Evolutionary conservation across 2,329 filamentous ascomycete species (phyloP).

Genomic region (Fusarium austroafricanum): DNA sequence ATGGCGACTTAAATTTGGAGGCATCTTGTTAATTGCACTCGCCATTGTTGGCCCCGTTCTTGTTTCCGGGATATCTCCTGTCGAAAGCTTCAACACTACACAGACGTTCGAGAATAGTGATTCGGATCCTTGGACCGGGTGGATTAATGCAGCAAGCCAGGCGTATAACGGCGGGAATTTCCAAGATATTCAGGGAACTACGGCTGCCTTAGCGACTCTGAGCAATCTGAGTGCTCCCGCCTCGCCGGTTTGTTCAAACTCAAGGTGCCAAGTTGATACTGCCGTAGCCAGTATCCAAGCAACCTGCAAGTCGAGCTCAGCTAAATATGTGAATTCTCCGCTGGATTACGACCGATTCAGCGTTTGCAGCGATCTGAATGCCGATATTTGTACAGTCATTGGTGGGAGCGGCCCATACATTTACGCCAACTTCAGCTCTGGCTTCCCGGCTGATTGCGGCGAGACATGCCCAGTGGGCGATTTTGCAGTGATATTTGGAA

Average conservation of each 20-base stretch:
- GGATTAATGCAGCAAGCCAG: constrained; percentile 1
- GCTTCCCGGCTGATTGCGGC: constrained; percentile 3
- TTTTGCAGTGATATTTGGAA: constrained; percentile 22
- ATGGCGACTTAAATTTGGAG: constrained; percentile 15
- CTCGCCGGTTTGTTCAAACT: constrained; percentile 1
- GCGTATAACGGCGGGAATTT: background rate
- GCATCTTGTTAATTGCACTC: constrained; percentile 11
- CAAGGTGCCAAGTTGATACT: background rate
- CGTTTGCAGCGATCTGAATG: background rate
- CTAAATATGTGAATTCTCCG: background rate
- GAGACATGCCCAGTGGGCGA: background rate
- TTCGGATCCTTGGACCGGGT: background rate
- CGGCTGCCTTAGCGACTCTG: constrained; percentile 2
- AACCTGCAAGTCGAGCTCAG: background rate
- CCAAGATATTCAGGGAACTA: background rate
- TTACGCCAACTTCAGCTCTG: constrained; percentile 13
- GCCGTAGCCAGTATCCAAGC: background rate
- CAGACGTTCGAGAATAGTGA: background rate
- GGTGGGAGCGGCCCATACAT: background rate
- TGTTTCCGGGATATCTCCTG: constrained; percentile 16
- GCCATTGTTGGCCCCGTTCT: constrained; percentile 24
- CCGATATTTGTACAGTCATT: constrained; percentile 5
- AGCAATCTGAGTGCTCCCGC: constrained; percentile 9
- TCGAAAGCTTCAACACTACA: background rate
- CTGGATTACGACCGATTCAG: background rate